Conservation (phyloP, 768 basidiomycete species). For the Pulveroboletus frians region DNA sequence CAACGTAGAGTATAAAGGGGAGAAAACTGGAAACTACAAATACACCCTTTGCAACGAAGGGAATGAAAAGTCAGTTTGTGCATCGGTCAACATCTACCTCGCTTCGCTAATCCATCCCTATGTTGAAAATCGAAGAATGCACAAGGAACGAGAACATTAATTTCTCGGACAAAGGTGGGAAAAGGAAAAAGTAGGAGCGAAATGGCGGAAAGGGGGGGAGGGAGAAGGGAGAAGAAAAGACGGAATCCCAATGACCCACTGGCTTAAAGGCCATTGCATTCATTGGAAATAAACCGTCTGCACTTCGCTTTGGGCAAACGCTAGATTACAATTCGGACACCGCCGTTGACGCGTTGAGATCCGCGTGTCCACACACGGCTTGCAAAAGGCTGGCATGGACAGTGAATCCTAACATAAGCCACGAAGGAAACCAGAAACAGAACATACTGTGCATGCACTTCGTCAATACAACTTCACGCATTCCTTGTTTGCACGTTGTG, state of each 20-base stretch:
- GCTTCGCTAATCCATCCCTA: not conserved
- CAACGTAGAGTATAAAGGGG: not conserved
- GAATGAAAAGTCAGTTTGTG: not conserved
- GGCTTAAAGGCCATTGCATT: not conserved
- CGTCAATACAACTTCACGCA: constrained; percentile 75
- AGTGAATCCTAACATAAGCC: not conserved
- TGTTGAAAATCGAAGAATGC: not conserved
- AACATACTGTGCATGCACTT: constrained; percentile 90
- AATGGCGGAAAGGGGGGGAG: not conserved
- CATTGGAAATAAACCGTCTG: constrained; percentile 57
- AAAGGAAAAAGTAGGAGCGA: not conserved
- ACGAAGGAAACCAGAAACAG: not conserved
- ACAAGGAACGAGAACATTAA: constrained; percentile 1
- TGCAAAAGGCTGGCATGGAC: constrained; percentile 66
- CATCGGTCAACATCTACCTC: not conserved
- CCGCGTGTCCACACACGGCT: constrained; percentile 79
- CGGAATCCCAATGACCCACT: not conserved
- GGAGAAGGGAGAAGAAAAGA: too few species aligned
- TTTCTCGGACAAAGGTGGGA: not conserved
- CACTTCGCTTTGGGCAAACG: constrained; percentile 85
- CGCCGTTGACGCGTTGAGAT: constrained; percentile 87
- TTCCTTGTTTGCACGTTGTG: constrained; percentile 74
- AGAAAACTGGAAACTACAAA: not conserved
- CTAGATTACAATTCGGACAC: constrained; percentile 82
- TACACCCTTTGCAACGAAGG: not conserved